Percentiles rank a stretch among this genome's conserved stretches.
Evolutionary conservation across 345 rosid genomes (phyloP).

Genomic region (Aethionema arabicum): DNA sequence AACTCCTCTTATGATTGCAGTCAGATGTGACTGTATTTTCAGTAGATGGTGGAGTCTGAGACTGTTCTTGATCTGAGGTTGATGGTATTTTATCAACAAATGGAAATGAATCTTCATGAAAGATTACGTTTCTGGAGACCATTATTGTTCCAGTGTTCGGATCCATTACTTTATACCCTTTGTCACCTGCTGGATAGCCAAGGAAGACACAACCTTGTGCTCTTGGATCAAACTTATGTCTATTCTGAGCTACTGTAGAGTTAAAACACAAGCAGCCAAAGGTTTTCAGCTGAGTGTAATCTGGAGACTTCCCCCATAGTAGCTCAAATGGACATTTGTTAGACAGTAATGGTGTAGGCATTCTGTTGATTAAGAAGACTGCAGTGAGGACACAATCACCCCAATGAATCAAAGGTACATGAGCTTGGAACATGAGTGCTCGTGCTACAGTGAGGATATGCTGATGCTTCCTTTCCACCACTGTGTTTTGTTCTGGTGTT

Average conservation of each 20-base stretch:
- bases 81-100: too few species aligned
- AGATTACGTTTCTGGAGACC: too few species aligned
- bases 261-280: neutral
- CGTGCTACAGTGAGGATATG: too few species aligned
- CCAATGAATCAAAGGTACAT: neutral
- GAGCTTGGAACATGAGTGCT: neutral
- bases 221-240: too few species aligned
- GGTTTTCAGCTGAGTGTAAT: neutral
- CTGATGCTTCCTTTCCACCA: too few species aligned
- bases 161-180: neutral
- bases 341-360: neutral
- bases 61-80: too few species aligned
- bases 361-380: neutral
- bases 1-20: too few species aligned
- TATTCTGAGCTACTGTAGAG: neutral
- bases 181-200: neutral
- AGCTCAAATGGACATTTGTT: neutral
- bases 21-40: too few species aligned
- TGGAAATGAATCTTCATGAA: neutral
- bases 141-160: too few species aligned
- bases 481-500: neutral
- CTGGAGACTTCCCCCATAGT: neutral
- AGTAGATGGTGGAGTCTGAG: too few species aligned
- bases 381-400: neutral
- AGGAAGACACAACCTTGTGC: neutral